Conservation (phyloP, 371 early-diverging fungal species). For the Encephalitozoon intestinalis region DNA sequence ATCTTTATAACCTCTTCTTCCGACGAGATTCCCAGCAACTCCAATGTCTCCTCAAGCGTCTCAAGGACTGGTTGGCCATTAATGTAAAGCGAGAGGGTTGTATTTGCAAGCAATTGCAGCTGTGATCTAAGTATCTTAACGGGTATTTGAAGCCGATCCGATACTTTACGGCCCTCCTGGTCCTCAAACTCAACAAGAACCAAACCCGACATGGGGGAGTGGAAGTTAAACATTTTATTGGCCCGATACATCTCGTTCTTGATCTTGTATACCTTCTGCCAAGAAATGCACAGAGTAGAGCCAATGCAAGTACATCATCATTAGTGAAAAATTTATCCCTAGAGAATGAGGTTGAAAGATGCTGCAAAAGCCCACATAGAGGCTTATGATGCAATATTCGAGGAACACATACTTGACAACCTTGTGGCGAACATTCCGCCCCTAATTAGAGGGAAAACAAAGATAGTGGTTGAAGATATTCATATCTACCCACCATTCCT, state of each 20-base stretch:
- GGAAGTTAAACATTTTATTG: neutral
- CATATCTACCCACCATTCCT: slow-evolving; percentile 35
- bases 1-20: slow-evolving; percentile 51
- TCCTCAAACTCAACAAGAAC: slow-evolving; percentile 46
- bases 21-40: slow-evolving; percentile 62
- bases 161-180: slow-evolving; percentile 26
- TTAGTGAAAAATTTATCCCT: neutral
- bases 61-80: slow-evolving; percentile 38
- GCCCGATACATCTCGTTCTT: neutral
- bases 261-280: neutral
- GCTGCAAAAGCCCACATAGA: slow-evolving; percentile 47
- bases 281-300: neutral
- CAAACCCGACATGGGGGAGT: neutral
- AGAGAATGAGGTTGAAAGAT: slow-evolving; percentile 22
- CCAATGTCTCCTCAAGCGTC: slow-evolving; percentile 55
- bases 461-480: slow-evolving; percentile 46
- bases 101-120: slow-evolving; percentile 33
- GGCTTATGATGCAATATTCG: slow-evolving; percentile 47
- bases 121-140: slow-evolving; percentile 25
- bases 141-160: slow-evolving; percentile 45
- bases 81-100: slow-evolving; percentile 33
- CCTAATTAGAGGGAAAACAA: slow-evolving; percentile 23
- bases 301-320: neutral
- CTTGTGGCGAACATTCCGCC: slow-evolving; percentile 32
- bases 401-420: slow-evolving; percentile 39